These are phyloP conservation scores for Dipodascus geniculatus DNA, from an alignment of 805 yeast species.

Conservation along the genomic window DNA sequence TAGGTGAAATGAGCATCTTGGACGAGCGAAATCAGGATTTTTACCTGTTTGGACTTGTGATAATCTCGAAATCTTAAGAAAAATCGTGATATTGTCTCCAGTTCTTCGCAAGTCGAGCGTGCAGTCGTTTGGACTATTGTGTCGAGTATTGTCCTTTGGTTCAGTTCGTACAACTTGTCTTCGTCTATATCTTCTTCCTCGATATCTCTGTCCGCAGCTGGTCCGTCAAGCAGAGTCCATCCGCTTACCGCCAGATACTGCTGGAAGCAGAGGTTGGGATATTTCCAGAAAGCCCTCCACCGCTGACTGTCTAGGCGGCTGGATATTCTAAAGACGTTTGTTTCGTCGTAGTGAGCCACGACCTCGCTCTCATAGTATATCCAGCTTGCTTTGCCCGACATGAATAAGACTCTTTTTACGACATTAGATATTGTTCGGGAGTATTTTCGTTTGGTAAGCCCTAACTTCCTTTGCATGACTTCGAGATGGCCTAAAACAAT, in stretches of 20 bases:
- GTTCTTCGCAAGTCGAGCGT: too few species aligned
- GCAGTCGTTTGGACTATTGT: too few species aligned
- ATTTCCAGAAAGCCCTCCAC: background rate
- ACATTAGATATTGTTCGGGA: background rate
- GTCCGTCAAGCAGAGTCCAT: background rate
- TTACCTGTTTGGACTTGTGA: background rate
- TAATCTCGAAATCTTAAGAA: background rate
- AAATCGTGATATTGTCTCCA: background rate
- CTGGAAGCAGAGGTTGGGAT: background rate
- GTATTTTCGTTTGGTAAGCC: background rate
- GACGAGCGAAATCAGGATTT: background rate
- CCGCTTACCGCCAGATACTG: background rate
- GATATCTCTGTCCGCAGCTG: background rate
- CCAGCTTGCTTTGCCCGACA: background rate
- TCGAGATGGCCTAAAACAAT: background rate
- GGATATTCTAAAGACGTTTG: background rate
- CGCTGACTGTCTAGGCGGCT: background rate
- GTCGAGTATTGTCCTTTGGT: background rate
- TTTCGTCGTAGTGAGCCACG: background rate
- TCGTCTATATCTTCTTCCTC: background rate
- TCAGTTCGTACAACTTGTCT: background rate
- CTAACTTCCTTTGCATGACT: background rate
- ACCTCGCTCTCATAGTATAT: background rate
- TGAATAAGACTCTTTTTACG: background rate
- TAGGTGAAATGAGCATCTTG: background rate